phyloP scores from a whole-genome alignment of 345 rosid species.

The Gossypium thurberi region DNA sequence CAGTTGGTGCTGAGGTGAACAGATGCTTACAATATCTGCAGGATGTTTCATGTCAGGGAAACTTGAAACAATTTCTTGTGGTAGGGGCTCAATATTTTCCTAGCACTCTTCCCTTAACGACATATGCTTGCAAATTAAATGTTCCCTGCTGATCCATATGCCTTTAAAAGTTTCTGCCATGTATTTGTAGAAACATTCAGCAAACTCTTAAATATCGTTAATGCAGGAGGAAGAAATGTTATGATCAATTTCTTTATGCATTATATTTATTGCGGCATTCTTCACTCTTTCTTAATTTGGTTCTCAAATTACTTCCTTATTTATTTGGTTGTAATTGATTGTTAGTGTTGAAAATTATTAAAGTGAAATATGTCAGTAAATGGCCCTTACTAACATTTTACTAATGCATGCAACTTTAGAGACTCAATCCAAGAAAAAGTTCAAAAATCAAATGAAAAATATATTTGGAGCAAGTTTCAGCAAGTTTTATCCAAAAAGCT shows the following conservation, averaged over 20 bases:
- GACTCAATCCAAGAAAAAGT: neutral
- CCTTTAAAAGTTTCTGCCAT: neutral
- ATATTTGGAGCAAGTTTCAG: neutral
- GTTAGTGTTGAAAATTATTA: neutral
- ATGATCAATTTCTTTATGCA: neutral
- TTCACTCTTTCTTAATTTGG: neutral
- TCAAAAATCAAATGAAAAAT: neutral
- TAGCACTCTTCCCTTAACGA: neutral
- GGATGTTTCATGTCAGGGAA: constrained; percentile 67
- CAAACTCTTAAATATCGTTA: neutral
- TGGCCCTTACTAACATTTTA: neutral
- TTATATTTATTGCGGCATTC: neutral
- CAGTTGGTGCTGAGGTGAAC: constrained; percentile 64
- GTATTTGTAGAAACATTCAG: neutral
- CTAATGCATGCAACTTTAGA: neutral
- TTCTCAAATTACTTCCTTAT: neutral
- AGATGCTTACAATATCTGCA: constrained; percentile 61
- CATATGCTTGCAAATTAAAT: constrained; percentile 1
- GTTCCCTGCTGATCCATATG: neutral
- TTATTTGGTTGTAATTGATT: neutral
- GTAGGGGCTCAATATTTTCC: constrained; percentile 30
- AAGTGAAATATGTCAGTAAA: neutral
- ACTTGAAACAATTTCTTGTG: constrained; percentile 67
- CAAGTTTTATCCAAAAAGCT: neutral
- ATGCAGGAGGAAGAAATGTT: neutral